phyloP scores from a whole-genome alignment of 192 early-diverging fungal species.

The Coemansia sp. region DNA sequence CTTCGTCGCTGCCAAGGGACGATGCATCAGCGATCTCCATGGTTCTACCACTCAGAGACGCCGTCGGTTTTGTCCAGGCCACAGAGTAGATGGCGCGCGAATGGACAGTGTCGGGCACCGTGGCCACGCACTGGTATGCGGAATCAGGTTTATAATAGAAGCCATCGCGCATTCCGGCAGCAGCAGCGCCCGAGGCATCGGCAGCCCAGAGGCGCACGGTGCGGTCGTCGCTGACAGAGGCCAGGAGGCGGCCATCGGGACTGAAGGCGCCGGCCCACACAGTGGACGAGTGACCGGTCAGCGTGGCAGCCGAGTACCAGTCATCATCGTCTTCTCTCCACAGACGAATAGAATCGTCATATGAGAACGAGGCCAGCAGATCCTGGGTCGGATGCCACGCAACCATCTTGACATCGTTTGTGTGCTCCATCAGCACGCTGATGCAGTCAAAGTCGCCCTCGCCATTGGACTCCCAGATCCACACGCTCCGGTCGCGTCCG shows the following conservation, averaged over 20 bases:
- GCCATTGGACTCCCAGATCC: conserved; percentile 89
- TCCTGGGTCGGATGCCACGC: conserved; percentile 88
- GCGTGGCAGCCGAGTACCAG: conserved; percentile 88
- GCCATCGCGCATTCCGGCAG: conserved; percentile 53
- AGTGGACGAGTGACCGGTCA: conserved; percentile 84
- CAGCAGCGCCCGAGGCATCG: conserved; percentile 16
- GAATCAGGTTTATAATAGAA: conserved; percentile 58
- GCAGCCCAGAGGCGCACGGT: conserved; percentile 79
- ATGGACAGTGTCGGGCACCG: conserved; percentile 67
- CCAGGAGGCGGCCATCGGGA: conserved; percentile 60
- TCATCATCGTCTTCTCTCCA: conserved; percentile 97
- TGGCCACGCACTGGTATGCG: conserved; percentile 69
- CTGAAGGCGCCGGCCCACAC: conserved; percentile 95
- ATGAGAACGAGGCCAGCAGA: conserved; percentile 81
- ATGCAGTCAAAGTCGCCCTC: conserved; percentile 97
- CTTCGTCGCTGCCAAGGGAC: background rate
- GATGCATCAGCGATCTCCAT: background rate
- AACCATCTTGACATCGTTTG: conserved; percentile 95
- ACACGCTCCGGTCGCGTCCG: conserved; percentile 94
- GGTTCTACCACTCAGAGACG: too few species aligned
- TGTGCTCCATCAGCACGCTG: conserved; percentile 92
- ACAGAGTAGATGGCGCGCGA: conserved; percentile 88
- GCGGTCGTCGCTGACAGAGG: conserved; percentile 86
- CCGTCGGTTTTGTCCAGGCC: conserved; percentile 63
- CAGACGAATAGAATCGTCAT: conserved; percentile 92